Conservation (phyloP, 768 basidiomycete species). For the Clitopilus hobsonii region DNA sequence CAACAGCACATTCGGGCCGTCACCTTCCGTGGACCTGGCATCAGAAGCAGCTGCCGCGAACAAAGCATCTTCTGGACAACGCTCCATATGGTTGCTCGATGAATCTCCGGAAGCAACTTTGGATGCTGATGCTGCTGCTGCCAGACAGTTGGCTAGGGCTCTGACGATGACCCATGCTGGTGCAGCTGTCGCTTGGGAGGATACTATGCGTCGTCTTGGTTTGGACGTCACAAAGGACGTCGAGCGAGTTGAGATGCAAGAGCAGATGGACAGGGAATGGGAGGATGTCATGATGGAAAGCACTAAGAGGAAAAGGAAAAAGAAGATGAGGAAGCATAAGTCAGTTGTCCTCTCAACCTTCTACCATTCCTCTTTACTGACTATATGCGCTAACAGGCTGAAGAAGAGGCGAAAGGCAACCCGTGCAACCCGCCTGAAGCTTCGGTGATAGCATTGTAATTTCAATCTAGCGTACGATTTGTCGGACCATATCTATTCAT, state of each 20-base stretch:
- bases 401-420: conserved; percentile 83
- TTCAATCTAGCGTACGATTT: conserved; percentile 5
- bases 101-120: conserved; percentile 45
- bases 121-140: conserved; percentile 77
- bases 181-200: conserved; percentile 63
- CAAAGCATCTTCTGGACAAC: conserved; percentile 7
- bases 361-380: conserved; percentile 2
- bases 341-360: conserved; percentile 38
- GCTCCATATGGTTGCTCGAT: conserved; percentile 25
- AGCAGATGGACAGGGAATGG: conserved; percentile 55
- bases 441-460: conserved; percentile 17
- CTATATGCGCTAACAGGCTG: conserved; percentile 41
- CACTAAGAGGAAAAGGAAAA: conserved; percentile 77
- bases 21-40: conserved; percentile 15
- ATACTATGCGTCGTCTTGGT: conserved; percentile 60
- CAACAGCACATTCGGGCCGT: conserved; percentile 7
- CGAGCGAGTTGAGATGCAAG: conserved; percentile 45
- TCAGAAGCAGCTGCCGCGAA: conserved; percentile 11
- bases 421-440: conserved; percentile 31
- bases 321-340: conserved; percentile 99
- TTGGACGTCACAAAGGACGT: conserved; percentile 47
- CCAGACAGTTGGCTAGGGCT: conserved; percentile 73
- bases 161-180: conserved; percentile 65
- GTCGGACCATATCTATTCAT: neutral
- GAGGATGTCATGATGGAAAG: conserved; percentile 72